A percentile compares a stretch with the other conserved stretches of the same genome.
Conservation (phyloP, 2,329 filamentous ascomycete species). For the Clarireedia monteithiana region DNA sequence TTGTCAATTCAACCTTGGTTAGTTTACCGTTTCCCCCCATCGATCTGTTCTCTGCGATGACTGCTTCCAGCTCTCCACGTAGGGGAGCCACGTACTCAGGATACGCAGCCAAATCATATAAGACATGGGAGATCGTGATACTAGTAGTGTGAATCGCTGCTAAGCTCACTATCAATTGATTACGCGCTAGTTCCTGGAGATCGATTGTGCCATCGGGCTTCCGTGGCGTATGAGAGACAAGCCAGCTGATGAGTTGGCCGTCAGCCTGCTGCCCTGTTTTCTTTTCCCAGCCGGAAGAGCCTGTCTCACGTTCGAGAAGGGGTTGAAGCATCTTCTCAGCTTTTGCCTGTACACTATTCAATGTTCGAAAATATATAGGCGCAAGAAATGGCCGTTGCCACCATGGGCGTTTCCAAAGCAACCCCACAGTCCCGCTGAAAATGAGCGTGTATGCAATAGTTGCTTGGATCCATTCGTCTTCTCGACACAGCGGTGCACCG, state of each 20-base stretch:
- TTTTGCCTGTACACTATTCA: not conserved
- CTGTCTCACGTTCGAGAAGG: not conserved
- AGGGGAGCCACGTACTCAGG: slow-evolving; percentile 3
- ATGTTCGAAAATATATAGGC: not conserved
- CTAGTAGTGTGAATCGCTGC: slow-evolving; percentile 37
- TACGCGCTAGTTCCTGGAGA: not conserved
- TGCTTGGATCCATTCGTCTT: slow-evolving; percentile 22
- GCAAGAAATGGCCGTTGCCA: slow-evolving; percentile 1
- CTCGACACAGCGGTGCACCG: slow-evolving; percentile 18
- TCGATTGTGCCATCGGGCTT: not conserved
- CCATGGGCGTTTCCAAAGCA: not conserved
- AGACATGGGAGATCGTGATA: slow-evolving; percentile 35
- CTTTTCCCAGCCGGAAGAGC: not conserved
- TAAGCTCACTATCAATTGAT: slow-evolving; percentile 3
- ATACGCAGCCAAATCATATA: slow-evolving; percentile 3
- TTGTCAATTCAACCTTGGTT: not conserved
- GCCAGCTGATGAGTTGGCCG: not conserved
- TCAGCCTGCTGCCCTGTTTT: not conserved
- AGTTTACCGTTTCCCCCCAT: slow-evolving; percentile 17
- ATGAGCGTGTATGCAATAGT: slow-evolving; percentile 16
- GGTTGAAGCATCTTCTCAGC: not conserved
- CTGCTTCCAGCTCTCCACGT: not conserved
- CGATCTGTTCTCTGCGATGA: not conserved
- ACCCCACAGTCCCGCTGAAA: not conserved
- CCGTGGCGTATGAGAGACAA: not conserved